Evolutionary conservation across 768 basidiomycete genomes (phyloP), one percentile per base, ranked within the genome.

Genomic region (Myochromella boudieri): DNA sequence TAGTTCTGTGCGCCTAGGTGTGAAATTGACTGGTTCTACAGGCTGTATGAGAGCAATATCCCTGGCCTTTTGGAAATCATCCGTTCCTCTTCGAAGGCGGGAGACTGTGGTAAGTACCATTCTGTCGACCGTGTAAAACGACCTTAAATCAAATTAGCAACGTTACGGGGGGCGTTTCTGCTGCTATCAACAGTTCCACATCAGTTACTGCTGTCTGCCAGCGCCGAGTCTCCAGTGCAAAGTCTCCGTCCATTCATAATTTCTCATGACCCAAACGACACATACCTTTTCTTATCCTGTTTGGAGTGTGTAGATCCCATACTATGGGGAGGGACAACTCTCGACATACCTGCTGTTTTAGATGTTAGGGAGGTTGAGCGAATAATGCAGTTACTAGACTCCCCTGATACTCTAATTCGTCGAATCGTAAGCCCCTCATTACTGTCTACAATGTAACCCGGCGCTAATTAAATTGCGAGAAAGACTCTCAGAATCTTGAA

Each of bases 341-440:
- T 72, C 3, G 71, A 74, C 4, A 62, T 75, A 15, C 72, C 76
- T 27, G 68, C 81, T 1, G 65, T 80, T 7, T 63, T 91, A 37
- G 83, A 87, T n/a, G 78, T 71, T 44, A 78, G 77, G 75, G 89
- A 91, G 42, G 88, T 92, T 29, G 84, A 84, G 41, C 69, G 71
- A 26, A 70, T 91, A 17, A 86, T 92, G 81, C 76, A 74, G 48
- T 64, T 86, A 12, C 66, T 92, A 21, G 76, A 83, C 48, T 81
- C 78, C 2, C 63, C 71, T 1, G 90, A 92, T 60, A 51, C 60
- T 7, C 56, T 72, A 22, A 77, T 89, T 31, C 74, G 87, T 45
- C 71, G 63, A 42, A 83, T 74, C 72, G 90, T 85, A 55, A 46
- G 71, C 46, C n/a, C 3, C 12, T 41, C n/a, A n/a, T 36, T 26